phyloP scores from a whole-genome alignment of 2,329 filamentous ascomycete species.

The Beauveria caledonica region DNA sequence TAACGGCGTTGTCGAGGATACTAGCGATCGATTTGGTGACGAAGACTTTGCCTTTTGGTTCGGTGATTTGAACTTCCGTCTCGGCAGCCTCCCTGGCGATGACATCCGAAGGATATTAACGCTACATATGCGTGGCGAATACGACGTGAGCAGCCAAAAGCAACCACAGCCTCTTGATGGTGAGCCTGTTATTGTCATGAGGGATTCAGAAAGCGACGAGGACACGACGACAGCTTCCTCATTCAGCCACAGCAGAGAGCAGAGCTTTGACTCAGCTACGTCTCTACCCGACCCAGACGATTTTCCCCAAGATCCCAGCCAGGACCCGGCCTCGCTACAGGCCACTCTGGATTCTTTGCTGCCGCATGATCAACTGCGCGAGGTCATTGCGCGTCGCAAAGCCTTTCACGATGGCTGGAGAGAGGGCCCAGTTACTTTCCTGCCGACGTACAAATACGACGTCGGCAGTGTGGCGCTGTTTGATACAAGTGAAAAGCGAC shows the following conservation, averaged over 20 bases:
- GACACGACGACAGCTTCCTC: conserved; percentile 30
- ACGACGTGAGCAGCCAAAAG: conserved; percentile 45
- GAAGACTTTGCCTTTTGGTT: conserved; percentile 96
- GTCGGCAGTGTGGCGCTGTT: conserved; percentile 87
- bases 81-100: conserved; percentile 80
- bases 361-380: conserved; percentile 78
- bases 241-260: conserved; percentile 22
- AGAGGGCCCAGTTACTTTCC: conserved; percentile 78
- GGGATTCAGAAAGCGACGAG: conserved; percentile 37
- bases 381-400: conserved; percentile 66
- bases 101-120: conserved; percentile 81
- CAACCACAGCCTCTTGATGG: conserved; percentile 32
- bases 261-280: conserved; percentile 32
- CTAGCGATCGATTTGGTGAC: conserved; percentile 65
- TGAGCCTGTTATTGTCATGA: conserved; percentile 43
- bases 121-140: conserved; percentile 73
- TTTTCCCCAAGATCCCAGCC: conserved; percentile 56
- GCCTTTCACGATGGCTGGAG: conserved; percentile 87
- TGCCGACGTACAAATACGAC: conserved; percentile 97
- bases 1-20: conserved; percentile 56
- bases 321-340: conserved; percentile 79
- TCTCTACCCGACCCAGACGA: conserved; percentile 56
- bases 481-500: conserved; percentile 89
- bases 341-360: conserved; percentile 81
- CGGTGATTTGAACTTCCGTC: conserved; percentile 88